Base-by-base conservation (phyloP, 2,329 filamentous ascomycete species). In the Claviceps sp. region DNA sequence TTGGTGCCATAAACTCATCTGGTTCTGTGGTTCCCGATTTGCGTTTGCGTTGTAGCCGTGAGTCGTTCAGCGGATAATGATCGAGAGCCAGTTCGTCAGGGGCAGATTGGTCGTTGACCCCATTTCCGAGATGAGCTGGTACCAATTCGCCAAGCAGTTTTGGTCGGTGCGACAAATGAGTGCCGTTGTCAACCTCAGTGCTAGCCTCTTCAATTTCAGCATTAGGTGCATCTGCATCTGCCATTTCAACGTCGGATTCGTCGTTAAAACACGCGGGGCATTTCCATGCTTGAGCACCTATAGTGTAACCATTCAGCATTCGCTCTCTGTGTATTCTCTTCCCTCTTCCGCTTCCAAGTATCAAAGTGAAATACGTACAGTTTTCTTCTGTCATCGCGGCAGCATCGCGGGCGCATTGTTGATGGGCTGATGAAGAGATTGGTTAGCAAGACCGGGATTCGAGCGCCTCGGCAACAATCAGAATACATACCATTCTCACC, bases 401-500 rank as follows among this genome's bases (percentile, higher is more conserved):
- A 70, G 81, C 79, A 64, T 85, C 79, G 63, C 85, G 82, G 54
- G 89, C 90, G 70, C 91, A 96, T 77, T 93, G 85, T 66, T 85
- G 83, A 73, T 97, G 91, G 62, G 89, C 91, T 95, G 26, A 30
- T 34, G 72, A 64, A 72, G 62, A 68, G 64, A 47, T 16, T 47
- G 46, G 37, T 77, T 61, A 75, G 70, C 60, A 57, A 46, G 14
- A 2, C n/a, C 9, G 11, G 4, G 6, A 16, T 20, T 1, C 18
- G 13, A n/a, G 61, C 55, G 8, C 5, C 42, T 62, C 58, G 42
- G 51, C 57, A 55, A 52, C 54, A 55, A 57, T 40, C 34, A 30
- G 20, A 47, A 51, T 79, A 79, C 87, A 69, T 74, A 95, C 89
- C 83, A 68, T 89, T 86, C 63, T 91, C 86, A 58, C 83, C 83